phyloP scores from a whole-genome alignment of 2,329 filamentous ascomycete genomes.

The Ophiostoma ips region DNA sequence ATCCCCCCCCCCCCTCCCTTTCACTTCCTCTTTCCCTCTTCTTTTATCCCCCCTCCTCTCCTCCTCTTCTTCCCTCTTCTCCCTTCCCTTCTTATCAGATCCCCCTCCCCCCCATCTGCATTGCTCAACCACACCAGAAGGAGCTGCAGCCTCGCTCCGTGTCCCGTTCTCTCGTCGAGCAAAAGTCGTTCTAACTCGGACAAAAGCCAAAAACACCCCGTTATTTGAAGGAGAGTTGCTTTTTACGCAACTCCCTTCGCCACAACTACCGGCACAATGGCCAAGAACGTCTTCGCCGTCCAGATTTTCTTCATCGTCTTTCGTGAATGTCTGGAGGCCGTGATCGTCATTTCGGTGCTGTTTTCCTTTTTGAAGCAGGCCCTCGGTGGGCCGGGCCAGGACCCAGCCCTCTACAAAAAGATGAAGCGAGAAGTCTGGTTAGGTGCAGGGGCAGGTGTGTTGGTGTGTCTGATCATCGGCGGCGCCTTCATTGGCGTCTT shows the following conservation, averaged over 20 bases:
- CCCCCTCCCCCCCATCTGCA: background rate
- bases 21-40: background rate
- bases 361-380: constrained; percentile 76
- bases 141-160: background rate
- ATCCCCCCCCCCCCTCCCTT: background rate
- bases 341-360: constrained; percentile 76
- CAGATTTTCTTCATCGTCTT: constrained; percentile 86
- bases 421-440: constrained; percentile 59
- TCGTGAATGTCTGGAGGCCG: constrained; percentile 69
- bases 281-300: constrained; percentile 59
- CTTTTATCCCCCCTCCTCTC: background rate
- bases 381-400: constrained; percentile 47
- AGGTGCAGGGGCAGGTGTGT: constrained; percentile 43
- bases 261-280: constrained; percentile 27
- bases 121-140: constrained; percentile 1
- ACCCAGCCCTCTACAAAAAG: constrained; percentile 50
- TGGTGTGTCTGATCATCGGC: constrained; percentile 48
- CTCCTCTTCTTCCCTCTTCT: background rate
- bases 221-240: constrained; percentile 4
- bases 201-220: background rate
- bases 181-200: background rate
- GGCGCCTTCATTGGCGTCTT: constrained; percentile 55
- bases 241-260: background rate
- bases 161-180: background rate
- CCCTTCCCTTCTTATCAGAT: background rate